These are phyloP conservation scores for Ilyonectria mors-panacis DNA, from an alignment of 2,329 filamentous ascomycete species.

Conservation along the genomic window DNA sequence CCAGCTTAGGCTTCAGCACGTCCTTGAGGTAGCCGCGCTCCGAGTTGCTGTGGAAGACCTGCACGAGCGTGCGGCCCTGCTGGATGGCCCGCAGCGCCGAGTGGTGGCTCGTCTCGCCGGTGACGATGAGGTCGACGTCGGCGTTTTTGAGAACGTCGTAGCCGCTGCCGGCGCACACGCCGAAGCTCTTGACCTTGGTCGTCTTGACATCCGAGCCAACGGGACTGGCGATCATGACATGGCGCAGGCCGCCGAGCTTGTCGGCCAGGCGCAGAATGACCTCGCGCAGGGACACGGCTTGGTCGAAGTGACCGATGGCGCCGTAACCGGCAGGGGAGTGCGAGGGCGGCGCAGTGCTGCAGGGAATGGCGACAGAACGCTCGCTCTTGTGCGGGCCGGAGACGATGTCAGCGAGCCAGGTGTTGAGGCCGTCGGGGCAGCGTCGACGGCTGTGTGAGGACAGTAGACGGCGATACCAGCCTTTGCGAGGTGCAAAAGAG, in stretches of 20 bases:
- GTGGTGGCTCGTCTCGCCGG: slow-evolving; percentile 94
- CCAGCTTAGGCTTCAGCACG: slow-evolving; percentile 77
- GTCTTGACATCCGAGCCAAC: slow-evolving; percentile 61
- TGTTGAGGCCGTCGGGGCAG: slow-evolving; percentile 87
- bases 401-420: slow-evolving; percentile 93
- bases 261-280: slow-evolving; percentile 72
- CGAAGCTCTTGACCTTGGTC: slow-evolving; percentile 75
- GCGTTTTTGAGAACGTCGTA: slow-evolving; percentile 80
- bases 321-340: slow-evolving; percentile 69
- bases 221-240: slow-evolving; percentile 65
- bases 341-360: slow-evolving; percentile 58
- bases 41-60: slow-evolving; percentile 93
- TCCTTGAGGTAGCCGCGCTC: slow-evolving; percentile 86
- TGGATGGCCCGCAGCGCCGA: slow-evolving; percentile 90
- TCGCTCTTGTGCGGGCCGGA: slow-evolving; percentile 64
- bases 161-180: slow-evolving; percentile 92
- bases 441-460: slow-evolving; percentile 95
- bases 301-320: slow-evolving; percentile 60
- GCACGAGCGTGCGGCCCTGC: slow-evolving; percentile 84
- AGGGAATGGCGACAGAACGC: slow-evolving; percentile 63
- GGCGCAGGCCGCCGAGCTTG: slow-evolving; percentile 75
- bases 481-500: slow-evolving; percentile 84
- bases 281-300: slow-evolving; percentile 56
- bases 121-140: slow-evolving; percentile 86
- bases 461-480: slow-evolving; percentile 95